Conservation (phyloP, 108 stramenopile genomes). For the Pseudonitzschia pungens region DNA sequence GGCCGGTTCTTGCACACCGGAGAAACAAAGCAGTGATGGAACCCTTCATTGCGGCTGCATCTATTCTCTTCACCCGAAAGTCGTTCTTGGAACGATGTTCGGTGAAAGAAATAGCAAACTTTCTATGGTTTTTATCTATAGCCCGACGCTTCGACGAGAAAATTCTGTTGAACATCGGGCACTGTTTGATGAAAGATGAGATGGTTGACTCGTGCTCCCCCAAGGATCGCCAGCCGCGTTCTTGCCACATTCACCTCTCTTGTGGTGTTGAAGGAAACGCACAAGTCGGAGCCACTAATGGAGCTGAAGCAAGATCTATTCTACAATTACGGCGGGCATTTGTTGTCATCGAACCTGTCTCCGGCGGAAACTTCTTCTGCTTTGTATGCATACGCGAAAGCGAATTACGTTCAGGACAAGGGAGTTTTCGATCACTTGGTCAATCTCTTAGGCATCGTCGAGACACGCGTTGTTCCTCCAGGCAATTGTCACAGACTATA, state of each 20-base stretch:
- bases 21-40: constrained; percentile 29
- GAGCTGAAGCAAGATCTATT: constrained; percentile 32
- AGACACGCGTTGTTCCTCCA: constrained; percentile 35
- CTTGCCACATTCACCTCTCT: constrained; percentile 56
- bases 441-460: constrained; percentile 35
- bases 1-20: constrained; percentile 44
- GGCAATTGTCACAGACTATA: constrained; percentile 56
- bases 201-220: constrained; percentile 42
- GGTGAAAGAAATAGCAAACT: constrained; percentile 51
- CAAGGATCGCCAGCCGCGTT: constrained; percentile 57
- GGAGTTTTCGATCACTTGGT: constrained; percentile 73
- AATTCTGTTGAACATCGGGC: constrained; percentile 36
- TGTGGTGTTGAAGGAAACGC: not conserved
- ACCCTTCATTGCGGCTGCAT: constrained; percentile 45
- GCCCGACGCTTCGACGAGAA: constrained; percentile 43
- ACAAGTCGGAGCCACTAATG: constrained; percentile 7
- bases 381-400: constrained; percentile 70
- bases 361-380: constrained; percentile 56
- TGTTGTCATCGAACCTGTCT: constrained; percentile 52
- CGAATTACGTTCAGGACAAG: constrained; percentile 58
- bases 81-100: constrained; percentile 41
- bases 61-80: constrained; percentile 42
- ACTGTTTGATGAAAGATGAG: constrained; percentile 47
- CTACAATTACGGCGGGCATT: constrained; percentile 44
- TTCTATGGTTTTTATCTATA: constrained; percentile 53